Percentiles rank a stretch among this genome's conserved stretches.
phyloP scores from a whole-genome alignment of 345 rosid species.

The Pistacia vera region DNA sequence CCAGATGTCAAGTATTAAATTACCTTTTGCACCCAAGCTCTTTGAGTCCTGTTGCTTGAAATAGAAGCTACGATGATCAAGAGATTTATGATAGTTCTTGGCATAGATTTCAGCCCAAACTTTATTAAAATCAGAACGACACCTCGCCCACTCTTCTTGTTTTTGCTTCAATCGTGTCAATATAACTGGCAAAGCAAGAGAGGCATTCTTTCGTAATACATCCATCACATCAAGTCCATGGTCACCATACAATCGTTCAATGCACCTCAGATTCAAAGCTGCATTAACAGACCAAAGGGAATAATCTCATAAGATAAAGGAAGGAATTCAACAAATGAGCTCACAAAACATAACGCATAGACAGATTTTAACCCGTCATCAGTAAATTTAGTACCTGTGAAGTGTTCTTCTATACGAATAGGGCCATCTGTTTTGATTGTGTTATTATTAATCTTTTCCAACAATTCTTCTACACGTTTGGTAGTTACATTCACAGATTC shows the following conservation, averaged over 20 bases:
- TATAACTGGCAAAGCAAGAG: slow-evolving; percentile 88
- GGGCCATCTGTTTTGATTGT: slow-evolving; percentile 59
- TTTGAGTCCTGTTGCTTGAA: slow-evolving; percentile 97
- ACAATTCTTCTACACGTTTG: slow-evolving; percentile 82
- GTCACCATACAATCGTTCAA: slow-evolving; percentile 95
- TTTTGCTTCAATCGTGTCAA: slow-evolving; percentile 96
- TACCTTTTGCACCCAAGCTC: slow-evolving; percentile 94
- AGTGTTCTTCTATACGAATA: slow-evolving; percentile 70
- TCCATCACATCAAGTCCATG: slow-evolving; percentile 98
- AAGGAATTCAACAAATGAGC: slow-evolving; percentile 13
- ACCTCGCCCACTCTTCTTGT: slow-evolving; percentile 95
- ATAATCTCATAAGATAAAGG: slow-evolving; percentile 15
- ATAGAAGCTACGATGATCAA: slow-evolving; percentile 97
- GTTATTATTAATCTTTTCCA: slow-evolving; percentile 70
- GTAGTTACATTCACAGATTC: slow-evolving; percentile 87
- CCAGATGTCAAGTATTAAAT: slow-evolving; percentile 15
- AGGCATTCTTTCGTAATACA: slow-evolving; percentile 75
- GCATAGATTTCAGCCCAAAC: slow-evolving; percentile 97
- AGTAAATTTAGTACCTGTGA: slow-evolving; percentile 64
- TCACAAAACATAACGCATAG: slow-evolving; percentile 12
- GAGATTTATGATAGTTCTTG: slow-evolving; percentile 94
- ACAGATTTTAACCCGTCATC: slow-evolving; percentile 10
- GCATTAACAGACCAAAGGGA: slow-evolving; percentile 28
- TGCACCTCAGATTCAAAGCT: slow-evolving; percentile 92
- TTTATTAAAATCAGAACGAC: slow-evolving; percentile 93